Percentiles rank a stretch among this genome's conserved stretches.
These are phyloP conservation scores for Boletus rubescentipes DNA, from an alignment of 768 basidiomycete genomes.

Conservation along the genomic window DNA sequence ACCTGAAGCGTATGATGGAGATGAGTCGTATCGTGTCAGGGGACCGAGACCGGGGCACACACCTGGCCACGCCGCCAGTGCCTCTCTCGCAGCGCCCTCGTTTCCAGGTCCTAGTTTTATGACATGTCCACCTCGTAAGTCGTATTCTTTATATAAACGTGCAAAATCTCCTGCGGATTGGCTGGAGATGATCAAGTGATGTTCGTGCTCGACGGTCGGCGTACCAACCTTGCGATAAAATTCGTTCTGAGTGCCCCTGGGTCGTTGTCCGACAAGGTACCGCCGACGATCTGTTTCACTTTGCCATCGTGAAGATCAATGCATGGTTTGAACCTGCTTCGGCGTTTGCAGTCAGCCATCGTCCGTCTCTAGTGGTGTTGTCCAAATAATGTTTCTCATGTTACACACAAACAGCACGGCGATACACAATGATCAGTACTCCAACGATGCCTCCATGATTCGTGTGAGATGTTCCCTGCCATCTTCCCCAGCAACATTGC, in stretches of 20 bases:
- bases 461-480: constrained; percentile 77
- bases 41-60: constrained; percentile 4
- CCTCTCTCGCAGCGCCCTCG: constrained; percentile 83
- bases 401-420: constrained; percentile 8
- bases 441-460: constrained; percentile 79
- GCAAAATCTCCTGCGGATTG: constrained; percentile 81
- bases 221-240: constrained; percentile 76
- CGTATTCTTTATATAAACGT: constrained; percentile 65
- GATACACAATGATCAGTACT: constrained; percentile 49
- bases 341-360: constrained; percentile 25
- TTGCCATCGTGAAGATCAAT: constrained; percentile 95
- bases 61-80: constrained; percentile 85
- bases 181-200: constrained; percentile 39
- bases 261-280: constrained; percentile 74
- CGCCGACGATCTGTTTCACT: constrained; percentile 98
- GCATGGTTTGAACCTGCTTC: constrained; percentile 80
- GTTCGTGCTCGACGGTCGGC: not conserved
- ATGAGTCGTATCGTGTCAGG: not conserved
- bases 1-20: constrained; percentile 38
- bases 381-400: not conserved
- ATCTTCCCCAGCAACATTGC: constrained; percentile 78
- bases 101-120: constrained; percentile 94
- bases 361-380: not conserved
- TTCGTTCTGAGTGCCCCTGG: constrained; percentile 75
- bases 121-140: constrained; percentile 85